phyloP scores from a whole-genome alignment of 108 stramenopile species.

The Cyclotella kingstonii region DNA sequence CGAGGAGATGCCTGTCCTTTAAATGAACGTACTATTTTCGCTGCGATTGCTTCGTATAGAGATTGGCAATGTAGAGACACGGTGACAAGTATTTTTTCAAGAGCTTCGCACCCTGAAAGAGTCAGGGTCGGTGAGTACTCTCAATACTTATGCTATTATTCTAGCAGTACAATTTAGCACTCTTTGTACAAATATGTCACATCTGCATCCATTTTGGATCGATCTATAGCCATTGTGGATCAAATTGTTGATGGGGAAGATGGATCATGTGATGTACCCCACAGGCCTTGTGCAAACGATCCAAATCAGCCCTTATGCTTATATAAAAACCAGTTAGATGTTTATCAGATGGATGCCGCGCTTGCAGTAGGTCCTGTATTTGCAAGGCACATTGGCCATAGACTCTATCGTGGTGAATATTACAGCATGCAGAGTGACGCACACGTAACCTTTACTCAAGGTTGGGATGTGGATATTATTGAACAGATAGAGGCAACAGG shows the following conservation, averaged over 20 bases:
- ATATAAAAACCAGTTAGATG: conserved; percentile 45
- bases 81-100: conserved; percentile 62
- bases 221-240: conserved; percentile 31
- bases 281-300: conserved; percentile 34
- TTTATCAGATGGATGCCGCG: conserved; percentile 49
- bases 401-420: conserved; percentile 64
- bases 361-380: conserved; percentile 59
- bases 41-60: conserved; percentile 51
- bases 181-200: neutral
- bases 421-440: conserved; percentile 81
- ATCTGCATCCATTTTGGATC: neutral
- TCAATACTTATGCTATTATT: neutral
- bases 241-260: conserved; percentile 46
- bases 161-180: neutral
- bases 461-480: conserved; percentile 71
- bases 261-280: conserved; percentile 41
- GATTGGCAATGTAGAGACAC: conserved; percentile 54
- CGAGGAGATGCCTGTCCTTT: conserved; percentile 42
- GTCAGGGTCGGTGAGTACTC: conserved; percentile 45
- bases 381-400: conserved; percentile 52
- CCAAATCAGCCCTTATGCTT: conserved; percentile 42
- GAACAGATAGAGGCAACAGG: conserved; percentile 47
- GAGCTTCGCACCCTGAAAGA: conserved; percentile 64
- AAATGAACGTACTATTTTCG: conserved; percentile 42
- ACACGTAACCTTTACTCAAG: conserved; percentile 69